Conservation (phyloP, 441 rosid species). For the Adansonia gregorii region DNA sequence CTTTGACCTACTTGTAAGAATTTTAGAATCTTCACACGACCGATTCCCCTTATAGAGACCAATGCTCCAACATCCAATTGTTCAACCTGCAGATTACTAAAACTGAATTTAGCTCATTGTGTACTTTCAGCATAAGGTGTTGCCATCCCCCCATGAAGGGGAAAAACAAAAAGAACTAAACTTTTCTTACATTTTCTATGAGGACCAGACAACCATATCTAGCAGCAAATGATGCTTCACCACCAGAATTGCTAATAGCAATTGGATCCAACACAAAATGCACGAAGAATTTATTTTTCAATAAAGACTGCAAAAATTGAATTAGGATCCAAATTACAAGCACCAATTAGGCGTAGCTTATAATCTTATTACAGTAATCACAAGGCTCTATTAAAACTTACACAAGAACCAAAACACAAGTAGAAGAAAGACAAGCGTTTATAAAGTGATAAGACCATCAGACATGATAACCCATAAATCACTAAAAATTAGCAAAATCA, state of each 20-base stretch:
- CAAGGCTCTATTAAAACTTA: neutral
- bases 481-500: neutral
- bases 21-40: constrained; percentile 62
- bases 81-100: constrained; percentile 53
- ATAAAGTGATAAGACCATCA: neutral
- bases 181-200: constrained; percentile 62
- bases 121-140: neutral
- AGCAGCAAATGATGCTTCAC: constrained; percentile 78
- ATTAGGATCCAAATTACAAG: neutral
- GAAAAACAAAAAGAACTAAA: neutral
- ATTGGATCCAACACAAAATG: constrained; percentile 79
- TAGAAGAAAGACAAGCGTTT: neutral
- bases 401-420: neutral
- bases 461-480: neutral
- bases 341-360: neutral
- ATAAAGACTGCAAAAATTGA: constrained; percentile 52
- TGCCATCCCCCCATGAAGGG: neutral
- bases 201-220: constrained; percentile 68
- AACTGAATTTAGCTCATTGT: constrained; percentile 16
- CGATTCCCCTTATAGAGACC: constrained; percentile 65
- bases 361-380: neutral
- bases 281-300: constrained; percentile 61
- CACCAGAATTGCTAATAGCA: constrained; percentile 52
- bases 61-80: constrained; percentile 72
- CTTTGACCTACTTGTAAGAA: constrained; percentile 54